Conservation (phyloP, 2,329 filamentous ascomycete species). For the Fusarium fujikuroi region DNA sequence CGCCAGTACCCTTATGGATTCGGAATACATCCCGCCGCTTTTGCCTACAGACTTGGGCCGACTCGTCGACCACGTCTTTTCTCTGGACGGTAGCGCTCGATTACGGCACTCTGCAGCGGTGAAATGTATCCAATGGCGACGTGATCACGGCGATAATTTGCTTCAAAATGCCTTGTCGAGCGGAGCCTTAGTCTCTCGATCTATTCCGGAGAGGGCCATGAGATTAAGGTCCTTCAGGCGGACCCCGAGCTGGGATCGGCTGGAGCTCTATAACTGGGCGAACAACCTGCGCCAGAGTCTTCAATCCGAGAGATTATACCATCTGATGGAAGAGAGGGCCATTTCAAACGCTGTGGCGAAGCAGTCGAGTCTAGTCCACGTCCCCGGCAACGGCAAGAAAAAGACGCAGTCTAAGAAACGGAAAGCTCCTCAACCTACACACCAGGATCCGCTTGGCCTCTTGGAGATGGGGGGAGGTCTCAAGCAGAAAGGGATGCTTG, state of each 20-base stretch:
- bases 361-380: slow-evolving; percentile 37
- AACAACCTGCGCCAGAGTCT: slow-evolving; percentile 51
- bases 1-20: slow-evolving; percentile 91
- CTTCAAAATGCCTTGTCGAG: slow-evolving; percentile 35
- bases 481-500: slow-evolving; percentile 71
- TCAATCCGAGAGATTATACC: slow-evolving; percentile 46
- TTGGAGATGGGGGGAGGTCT: slow-evolving; percentile 75
- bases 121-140: slow-evolving; percentile 81
- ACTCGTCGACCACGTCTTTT: slow-evolving; percentile 80
- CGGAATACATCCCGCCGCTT: slow-evolving; percentile 87
- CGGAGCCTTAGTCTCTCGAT: slow-evolving; percentile 24
- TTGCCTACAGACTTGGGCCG: slow-evolving; percentile 76
- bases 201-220: slow-evolving; percentile 31
- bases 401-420: slow-evolving; percentile 3
- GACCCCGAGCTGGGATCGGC: slow-evolving; percentile 44
- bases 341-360: slow-evolving; percentile 1
- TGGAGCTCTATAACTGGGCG: slow-evolving; percentile 53
- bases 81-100: slow-evolving; percentile 80
- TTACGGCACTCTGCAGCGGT: slow-evolving; percentile 84
- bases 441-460: slow-evolving; percentile 83
- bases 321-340: slow-evolving; percentile 36
- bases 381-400: slow-evolving; percentile 4
- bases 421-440: slow-evolving; percentile 39
- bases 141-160: slow-evolving; percentile 41
- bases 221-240: slow-evolving; percentile 21